Conservation (phyloP, 257 asterid species). For the Fraxinus anomala region DNA sequence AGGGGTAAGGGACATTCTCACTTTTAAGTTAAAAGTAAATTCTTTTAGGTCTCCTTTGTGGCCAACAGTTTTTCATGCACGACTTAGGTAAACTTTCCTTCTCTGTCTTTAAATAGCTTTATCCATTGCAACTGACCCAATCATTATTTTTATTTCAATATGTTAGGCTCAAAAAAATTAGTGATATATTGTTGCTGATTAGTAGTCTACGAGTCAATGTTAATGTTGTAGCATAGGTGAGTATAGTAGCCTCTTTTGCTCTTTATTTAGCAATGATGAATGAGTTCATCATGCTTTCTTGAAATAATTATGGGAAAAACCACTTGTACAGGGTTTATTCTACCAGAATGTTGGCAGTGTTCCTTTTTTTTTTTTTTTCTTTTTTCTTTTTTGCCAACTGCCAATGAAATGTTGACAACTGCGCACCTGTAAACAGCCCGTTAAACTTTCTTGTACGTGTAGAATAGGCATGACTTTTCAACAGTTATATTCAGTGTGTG, state of each 20-base stretch:
- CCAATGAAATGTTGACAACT: no score
- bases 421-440: no score
- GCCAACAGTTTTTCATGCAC: conserved; percentile 56
- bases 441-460: no score
- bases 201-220: conserved; percentile 21
- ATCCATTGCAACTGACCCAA: conserved; percentile 38
- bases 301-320: neutral
- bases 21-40: conserved; percentile 43
- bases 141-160: conserved; percentile 26
- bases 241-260: conserved; percentile 25
- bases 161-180: conserved; percentile 24
- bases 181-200: conserved; percentile 40
- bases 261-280: conserved; percentile 32
- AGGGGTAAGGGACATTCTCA: conserved; percentile 38
- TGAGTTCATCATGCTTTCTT: conserved; percentile 30
- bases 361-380: no score
- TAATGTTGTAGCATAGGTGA: conserved; percentile 26
- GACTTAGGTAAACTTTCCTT: conserved; percentile 55
- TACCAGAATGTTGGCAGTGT: no score
- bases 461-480: conserved; percentile 9
- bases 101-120: conserved; percentile 29
- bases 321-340: no score
- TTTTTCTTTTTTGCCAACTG: no score
- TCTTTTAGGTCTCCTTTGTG: conserved; percentile 72
- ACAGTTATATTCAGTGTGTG: conserved; percentile 26